Percentiles rank a stretch among this genome's conserved stretches.
phyloP scores from a whole-genome alignment of 768 basidiomycete species.

The Suillus brevipes region DNA sequence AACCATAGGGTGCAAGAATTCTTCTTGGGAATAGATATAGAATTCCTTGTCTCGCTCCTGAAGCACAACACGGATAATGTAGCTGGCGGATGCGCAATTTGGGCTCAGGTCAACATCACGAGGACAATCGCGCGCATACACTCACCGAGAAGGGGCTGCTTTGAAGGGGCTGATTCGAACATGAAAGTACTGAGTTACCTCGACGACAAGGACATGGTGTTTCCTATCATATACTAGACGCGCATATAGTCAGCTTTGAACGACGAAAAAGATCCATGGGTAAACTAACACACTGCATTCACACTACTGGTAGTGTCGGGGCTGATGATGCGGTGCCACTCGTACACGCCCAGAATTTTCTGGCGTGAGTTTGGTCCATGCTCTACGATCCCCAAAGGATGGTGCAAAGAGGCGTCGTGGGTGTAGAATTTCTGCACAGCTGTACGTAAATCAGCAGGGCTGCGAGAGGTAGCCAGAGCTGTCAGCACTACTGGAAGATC shows the following conservation, averaged over 20 bases:
- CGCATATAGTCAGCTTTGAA: constrained; percentile 1
- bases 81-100: constrained; percentile 24
- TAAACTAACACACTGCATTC: constrained; percentile 31
- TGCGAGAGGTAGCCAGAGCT: constrained; percentile 43
- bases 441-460: constrained; percentile 49
- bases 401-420: constrained; percentile 52
- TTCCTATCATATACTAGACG: constrained; percentile 45
- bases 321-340: constrained; percentile 66
- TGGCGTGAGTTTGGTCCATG: constrained; percentile 49
- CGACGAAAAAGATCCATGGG: neutral
- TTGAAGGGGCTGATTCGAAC: constrained; percentile 47
- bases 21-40: constrained; percentile 56
- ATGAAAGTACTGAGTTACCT: constrained; percentile 51
- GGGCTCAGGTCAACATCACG: neutral
- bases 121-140: neutral
- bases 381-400: constrained; percentile 52
- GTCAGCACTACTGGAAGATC: constrained; percentile 48
- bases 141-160: constrained; percentile 47
- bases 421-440: constrained; percentile 51
- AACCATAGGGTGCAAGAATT: constrained; percentile 57
- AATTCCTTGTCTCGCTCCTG: constrained; percentile 40
- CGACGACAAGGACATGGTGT: constrained; percentile 41
- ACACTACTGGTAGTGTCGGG: constrained; percentile 46
- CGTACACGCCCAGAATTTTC: constrained; percentile 52
- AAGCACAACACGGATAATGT: constrained; percentile 49